Evolutionary conservation across 495 filamentous ascomycete genomes (phyloP), one percentile per base, ranked within the genome.

Genomic region (Staphylotrichum tortipilum): DNA sequence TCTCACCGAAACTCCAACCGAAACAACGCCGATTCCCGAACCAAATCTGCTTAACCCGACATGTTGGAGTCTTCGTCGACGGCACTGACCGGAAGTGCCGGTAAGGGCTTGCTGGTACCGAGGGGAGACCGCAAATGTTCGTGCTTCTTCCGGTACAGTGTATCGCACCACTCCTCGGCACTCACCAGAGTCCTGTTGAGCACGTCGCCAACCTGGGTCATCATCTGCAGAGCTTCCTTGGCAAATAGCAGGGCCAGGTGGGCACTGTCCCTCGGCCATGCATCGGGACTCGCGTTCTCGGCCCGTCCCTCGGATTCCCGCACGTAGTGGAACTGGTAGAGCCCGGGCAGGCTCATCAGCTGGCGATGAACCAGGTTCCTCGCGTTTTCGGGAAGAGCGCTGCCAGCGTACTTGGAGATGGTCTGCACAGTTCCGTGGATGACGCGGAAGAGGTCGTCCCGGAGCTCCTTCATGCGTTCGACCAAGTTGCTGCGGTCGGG

Each of bases 211-310:
- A 97, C 88, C 61, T 94, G 85, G 0, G 77, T 72, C 76, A 95
- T 85, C 78, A 94, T 91, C 54, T 94, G 86, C 19, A 97, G 74
- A 3, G 88, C 86, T 63, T 95, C 89, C 51, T 84, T 84, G 2
- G 88, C 89, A 26, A 97, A 78, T 0, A 89, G 80, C 10, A 95
- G 57, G 29, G 89, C 88, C 14, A 82, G 69, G 50, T 84, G 78
- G 3, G 86, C 86, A 17, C 75, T 68, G 14, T 77, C 68, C 3
- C 67, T 65, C 18, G 64, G 64, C 50, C 58, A 55, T 14, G 58
- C 67, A 42, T 65, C 63, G 31, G 61, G 71, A 54, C 67, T 62
- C 34, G 40, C 47, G 15, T 45, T 39, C 17, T 52, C 70, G 22
- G 72, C 59, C 0, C 70, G 67, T n/a, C 72, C 64, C 10, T 67